phyloP scores from a whole-genome alignment of 176 grass and related monocot genomes.

The Cenchrus fungigraminus region DNA sequence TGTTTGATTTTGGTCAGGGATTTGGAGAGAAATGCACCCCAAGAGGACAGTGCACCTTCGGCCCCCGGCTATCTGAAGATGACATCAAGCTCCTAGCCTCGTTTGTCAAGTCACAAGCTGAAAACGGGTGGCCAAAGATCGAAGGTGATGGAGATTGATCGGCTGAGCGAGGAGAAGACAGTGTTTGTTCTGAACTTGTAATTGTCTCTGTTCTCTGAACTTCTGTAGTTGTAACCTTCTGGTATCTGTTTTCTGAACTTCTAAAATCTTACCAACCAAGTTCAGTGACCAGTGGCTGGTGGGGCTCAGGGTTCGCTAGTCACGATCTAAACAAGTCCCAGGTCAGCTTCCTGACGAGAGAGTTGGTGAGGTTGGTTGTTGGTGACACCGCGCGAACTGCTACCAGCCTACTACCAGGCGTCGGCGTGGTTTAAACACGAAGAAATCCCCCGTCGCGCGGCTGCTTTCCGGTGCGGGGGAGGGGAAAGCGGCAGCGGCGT shows the following conservation, averaged over 20 bases:
- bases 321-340: not conserved
- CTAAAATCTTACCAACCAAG: too few relatives aligned
- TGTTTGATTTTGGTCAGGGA: constrained; percentile 48
- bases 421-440: constrained; percentile 46
- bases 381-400: constrained; percentile 37
- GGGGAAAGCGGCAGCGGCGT: constrained; percentile 27
- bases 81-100: constrained; percentile 82
- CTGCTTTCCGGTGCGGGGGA: not conserved
- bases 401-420: constrained; percentile 21
- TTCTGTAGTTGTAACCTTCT: not conserved
- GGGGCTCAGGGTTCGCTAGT: not conserved
- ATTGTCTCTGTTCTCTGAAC: not conserved
- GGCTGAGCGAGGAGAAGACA: not conserved
- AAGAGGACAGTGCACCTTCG: constrained; percentile 87
- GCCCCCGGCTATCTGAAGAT: constrained; percentile 63
- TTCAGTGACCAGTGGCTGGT: too few relatives aligned
- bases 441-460: constrained; percentile 30
- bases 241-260: not conserved
- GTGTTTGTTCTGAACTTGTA: constrained; percentile 3
- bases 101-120: constrained; percentile 78
- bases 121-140: constrained; percentile 85
- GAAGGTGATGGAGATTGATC: constrained; percentile 59
- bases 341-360: not conserved
- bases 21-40: constrained; percentile 85
- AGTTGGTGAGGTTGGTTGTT: constrained; percentile 42